phyloP scores from a whole-genome alignment of 2,329 filamentous ascomycete genomes.

The Penicillium sp. region DNA sequence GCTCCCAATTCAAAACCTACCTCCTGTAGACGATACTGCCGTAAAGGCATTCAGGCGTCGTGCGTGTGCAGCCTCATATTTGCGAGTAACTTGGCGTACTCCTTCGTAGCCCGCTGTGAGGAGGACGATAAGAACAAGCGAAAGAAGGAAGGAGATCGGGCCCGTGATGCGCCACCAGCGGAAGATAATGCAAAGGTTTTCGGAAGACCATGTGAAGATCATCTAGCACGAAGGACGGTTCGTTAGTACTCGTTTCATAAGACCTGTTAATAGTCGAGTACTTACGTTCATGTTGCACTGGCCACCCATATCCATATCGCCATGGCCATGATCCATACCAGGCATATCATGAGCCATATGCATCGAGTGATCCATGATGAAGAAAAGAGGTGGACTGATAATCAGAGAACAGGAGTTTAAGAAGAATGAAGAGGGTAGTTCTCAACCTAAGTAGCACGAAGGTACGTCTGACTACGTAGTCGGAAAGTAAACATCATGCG shows the following conservation, averaged over 20 bases:
- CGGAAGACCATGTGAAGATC: conserved; percentile 96
- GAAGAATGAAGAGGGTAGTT: not conserved
- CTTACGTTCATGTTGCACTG: conserved; percentile 91
- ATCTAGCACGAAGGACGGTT: conserved; percentile 60
- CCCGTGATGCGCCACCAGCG: conserved; percentile 82
- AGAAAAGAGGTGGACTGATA: not conserved
- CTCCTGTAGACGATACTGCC: conserved; percentile 25
- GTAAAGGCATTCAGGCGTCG: conserved; percentile 54
- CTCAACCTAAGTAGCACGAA: not conserved
- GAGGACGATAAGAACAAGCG: conserved; percentile 77
- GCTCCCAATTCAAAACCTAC: conserved; percentile 28
- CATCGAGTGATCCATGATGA: conserved; percentile 30
- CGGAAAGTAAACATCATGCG: conserved; percentile 12
- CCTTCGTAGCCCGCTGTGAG: conserved; percentile 93
- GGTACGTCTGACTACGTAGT: not conserved
- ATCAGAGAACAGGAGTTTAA: not conserved
- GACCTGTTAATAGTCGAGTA: conserved; percentile 1
- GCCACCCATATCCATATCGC: conserved; percentile 58
- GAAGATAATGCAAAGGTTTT: conserved; percentile 95
- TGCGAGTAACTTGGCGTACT: conserved; percentile 72
- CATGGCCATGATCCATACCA: conserved; percentile 48
- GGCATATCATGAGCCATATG: conserved; percentile 60
- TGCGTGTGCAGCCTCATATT: conserved; percentile 66
- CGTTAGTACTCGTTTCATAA: not conserved
- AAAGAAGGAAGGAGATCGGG: conserved; percentile 72